Conservation (phyloP, 148 eudicot genomes). For the Euryodendron excelsum region DNA sequence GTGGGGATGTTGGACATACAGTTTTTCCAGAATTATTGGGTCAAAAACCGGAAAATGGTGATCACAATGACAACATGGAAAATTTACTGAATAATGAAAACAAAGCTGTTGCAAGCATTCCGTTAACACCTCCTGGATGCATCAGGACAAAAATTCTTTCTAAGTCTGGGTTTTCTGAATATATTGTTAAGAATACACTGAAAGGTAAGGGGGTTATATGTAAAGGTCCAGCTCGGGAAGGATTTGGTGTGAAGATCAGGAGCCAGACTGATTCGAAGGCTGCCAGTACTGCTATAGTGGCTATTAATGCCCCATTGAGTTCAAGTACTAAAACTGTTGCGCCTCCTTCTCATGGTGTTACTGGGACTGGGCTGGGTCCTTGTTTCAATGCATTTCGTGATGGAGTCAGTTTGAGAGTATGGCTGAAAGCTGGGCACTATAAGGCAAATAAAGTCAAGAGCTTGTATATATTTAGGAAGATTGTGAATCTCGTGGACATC, state of each 20-base stretch:
- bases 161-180: conserved; percentile 68
- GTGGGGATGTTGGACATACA: conserved; percentile 33
- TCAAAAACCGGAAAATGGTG: conserved; percentile 27
- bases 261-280: conserved; percentile 25
- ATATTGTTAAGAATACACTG: conserved; percentile 63
- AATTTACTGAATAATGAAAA: conserved; percentile 26
- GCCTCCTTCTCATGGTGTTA: conserved; percentile 17
- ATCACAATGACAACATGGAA: conserved; percentile 19
- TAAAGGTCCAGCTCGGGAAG: conserved; percentile 46
- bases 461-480: conserved; percentile 55
- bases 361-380: conserved; percentile 17
- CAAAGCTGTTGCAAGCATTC: conserved; percentile 24
- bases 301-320: conserved; percentile 31
- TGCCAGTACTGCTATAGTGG: conserved; percentile 20
- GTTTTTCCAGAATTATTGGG: conserved; percentile 31
- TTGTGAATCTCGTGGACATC: conserved; percentile 62
- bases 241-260: conserved; percentile 22
- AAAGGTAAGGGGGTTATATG: conserved; percentile 71
- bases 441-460: conserved; percentile 48
- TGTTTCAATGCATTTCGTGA: conserved; percentile 25
- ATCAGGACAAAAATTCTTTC: conserved; percentile 77
- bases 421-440: conserved; percentile 53
- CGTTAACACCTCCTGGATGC: conserved; percentile 43
- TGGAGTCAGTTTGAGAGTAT: conserved; percentile 73
- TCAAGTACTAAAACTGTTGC: conserved; percentile 14